Evolutionary conservation across 2,329 filamentous ascomycete genomes (phyloP), one percentile per base, ranked within the genome.

Genomic region (Pyricularia grisea): DNA sequence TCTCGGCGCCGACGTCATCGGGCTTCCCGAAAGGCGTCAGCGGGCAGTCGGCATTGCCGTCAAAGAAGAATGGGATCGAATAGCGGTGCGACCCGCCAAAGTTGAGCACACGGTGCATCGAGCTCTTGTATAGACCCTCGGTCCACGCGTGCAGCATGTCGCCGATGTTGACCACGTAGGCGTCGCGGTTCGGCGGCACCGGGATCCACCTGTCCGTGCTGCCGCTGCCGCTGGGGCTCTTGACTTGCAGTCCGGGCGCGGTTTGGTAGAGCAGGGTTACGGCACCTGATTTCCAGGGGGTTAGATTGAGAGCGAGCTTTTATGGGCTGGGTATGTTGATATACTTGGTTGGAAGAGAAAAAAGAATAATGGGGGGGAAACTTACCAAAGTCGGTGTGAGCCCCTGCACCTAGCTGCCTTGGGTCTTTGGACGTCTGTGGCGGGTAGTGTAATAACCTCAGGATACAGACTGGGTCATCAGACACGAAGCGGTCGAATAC

Each of bases 191-290:
- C 0, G 83, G 83, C 12, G 78, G 74, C 0, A 84, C 81, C 68
- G 78, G 70, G 23, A 80, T 79, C 84, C 83, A 87, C 5, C 77
- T 75, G 25, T 10, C 36, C 17, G 36, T 20, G 36, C 36, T 33
- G 31, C 31, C 11, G 31, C 7, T 33, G 31, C 31, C 64, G 77
- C 74, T 79, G 80, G 23, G 75, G 70, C 85, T 79, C 68, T 82
- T 79, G 3, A 87, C 83, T 72, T 88, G 80, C 1, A 88, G 78
- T 0, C 84, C 85, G 33, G 81, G 76, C 2, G 77, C 76, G 70
- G 84, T 83, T 72, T 87, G 85, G 3, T 87, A 78, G 12, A 88
- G 80, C 33, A 87, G 77, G 0, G 85, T 87, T 64, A 87, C 81
- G 65, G 81, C 81, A n/a, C 74, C 70, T 67, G 30, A 14, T 58